Evolutionary conservation across 805 yeast genomes (phyloP), one percentile per base, ranked within the genome.

Genomic region (Suhomyces prunicola): DNA sequence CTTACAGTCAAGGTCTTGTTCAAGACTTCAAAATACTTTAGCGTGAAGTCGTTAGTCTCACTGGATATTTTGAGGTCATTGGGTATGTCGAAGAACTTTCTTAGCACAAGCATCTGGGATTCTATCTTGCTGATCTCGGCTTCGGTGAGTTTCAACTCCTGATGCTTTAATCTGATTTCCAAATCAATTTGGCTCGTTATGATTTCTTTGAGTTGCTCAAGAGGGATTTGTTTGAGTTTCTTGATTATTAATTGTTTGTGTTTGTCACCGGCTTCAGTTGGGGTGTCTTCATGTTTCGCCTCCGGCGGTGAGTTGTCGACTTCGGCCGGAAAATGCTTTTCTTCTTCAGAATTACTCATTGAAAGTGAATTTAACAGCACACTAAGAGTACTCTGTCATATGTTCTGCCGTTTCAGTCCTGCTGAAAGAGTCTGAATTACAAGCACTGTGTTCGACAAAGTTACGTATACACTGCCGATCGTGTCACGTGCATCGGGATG

Each of bases 121-220:
- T 83, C 85, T 33, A 84, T 81, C 57, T 81, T 81, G 12, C 78
- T 75, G 1, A 84, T 73, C 58, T 85, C 88, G 41, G 76, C 74
- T 50, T 81, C 79, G 1, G 83, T 72, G 19, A 77, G 63, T 39
- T 74, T 69, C 45, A 78, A 63, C 62, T 86, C 88, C 53, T 79
- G 76, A 65, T 84, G 86, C 51, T 82, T 84, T 48, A 85, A 66
- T 27, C 86, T 60, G 10, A 85, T 82, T 58, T 85, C 88, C 45
- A 84, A 62, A 61, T 85, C 86, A 17, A 85, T 69, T 57, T 82
- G 83, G 53, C 79, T 71, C 48, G 71, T 64, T 44, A 76, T 62
- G 36, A 72, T 66, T 46, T 68, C 69, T 57, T 68, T 63, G 65
- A 66, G 53, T 67, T 75, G 22, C 69, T 67, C 53, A 4, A 55